Conservation (phyloP, 2,329 filamentous ascomycete genomes). For the Phaeosphaeria sp. region DNA sequence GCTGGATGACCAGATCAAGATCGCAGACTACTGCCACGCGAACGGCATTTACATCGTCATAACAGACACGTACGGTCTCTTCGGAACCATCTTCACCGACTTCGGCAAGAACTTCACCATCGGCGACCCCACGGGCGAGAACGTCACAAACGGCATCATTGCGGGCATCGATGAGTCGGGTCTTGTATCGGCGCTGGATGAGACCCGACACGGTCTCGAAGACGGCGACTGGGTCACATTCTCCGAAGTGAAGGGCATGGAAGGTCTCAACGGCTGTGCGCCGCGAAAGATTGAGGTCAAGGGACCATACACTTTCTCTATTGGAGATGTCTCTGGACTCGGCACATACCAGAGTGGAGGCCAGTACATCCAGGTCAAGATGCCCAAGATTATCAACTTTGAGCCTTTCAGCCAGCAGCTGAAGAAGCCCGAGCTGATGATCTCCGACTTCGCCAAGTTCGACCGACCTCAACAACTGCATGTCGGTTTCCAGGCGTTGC, state of each 20-base stretch:
- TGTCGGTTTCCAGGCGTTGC: conserved; percentile 88
- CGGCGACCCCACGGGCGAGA: conserved; percentile 89
- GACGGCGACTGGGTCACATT: conserved; percentile 98
- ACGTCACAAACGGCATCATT: conserved; percentile 84
- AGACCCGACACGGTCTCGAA: conserved; percentile 92
- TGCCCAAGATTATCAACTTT: conserved; percentile 93
- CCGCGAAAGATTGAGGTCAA: conserved; percentile 93
- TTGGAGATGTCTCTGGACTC: conserved; percentile 87
- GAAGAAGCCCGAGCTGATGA: conserved; percentile 85
- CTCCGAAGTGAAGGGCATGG: conserved; percentile 91
- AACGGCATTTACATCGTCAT: conserved; percentile 92
- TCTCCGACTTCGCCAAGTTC: conserved; percentile 98
- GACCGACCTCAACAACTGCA: conserved; percentile 93
- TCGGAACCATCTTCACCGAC: conserved; percentile 95
- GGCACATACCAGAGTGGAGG: conserved; percentile 89
- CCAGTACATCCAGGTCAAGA: conserved; percentile 95
- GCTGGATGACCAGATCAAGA: conserved; percentile 78
- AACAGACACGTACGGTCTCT: conserved; percentile 89
- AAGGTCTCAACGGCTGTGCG: conserved; percentile 79
- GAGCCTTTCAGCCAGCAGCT: conserved; percentile 79
- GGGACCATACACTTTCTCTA: conserved; percentile 94
- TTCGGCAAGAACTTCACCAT: conserved; percentile 94
- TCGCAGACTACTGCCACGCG: conserved; percentile 92
- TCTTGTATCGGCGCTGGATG: conserved; percentile 89
- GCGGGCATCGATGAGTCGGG: conserved; percentile 90